Percentiles rank a stretch among this genome's conserved stretches.
Evolutionary conservation across 495 filamentous ascomycete species (phyloP).

Genomic region (Neurospora sp.): DNA sequence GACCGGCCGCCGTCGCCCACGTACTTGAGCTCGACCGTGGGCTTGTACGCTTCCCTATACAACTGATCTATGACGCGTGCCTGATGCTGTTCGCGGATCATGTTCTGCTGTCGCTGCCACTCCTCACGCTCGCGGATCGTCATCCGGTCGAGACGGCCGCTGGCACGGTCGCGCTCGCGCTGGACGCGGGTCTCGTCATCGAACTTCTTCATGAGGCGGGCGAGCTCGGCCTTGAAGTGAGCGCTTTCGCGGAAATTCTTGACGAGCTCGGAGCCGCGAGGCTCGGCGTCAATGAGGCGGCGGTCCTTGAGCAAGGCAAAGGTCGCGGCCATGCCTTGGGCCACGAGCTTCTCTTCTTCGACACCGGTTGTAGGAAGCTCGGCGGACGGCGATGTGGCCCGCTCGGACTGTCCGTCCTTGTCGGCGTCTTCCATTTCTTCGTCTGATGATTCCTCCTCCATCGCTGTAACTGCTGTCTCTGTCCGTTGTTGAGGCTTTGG

Average conservation of each 20-base stretch:
- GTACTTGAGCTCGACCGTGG: constrained; percentile 81
- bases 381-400: constrained; percentile 4
- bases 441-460: constrained; percentile 43
- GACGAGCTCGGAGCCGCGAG: constrained; percentile 52
- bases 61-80: constrained; percentile 59
- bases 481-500: constrained; percentile 30
- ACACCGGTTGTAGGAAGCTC: constrained; percentile 57
- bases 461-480: constrained; percentile 31
- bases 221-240: constrained; percentile 73
- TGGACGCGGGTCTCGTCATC: constrained; percentile 72
- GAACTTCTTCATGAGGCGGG: constrained; percentile 57
- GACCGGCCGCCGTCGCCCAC: constrained; percentile 74
- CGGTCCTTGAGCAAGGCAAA: constrained; percentile 74
- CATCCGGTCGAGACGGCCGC: constrained; percentile 76
- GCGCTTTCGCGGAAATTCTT: constrained; percentile 63
- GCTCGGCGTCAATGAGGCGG: constrained; percentile 55
- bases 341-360: constrained; percentile 72
- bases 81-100: constrained; percentile 70
- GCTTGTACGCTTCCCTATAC: constrained; percentile 80
- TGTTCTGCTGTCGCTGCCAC: constrained; percentile 76
- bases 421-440: constrained; percentile 48
- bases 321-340: constrained; percentile 68
- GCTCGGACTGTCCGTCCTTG: constrained; percentile 46
- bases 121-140: constrained; percentile 85
- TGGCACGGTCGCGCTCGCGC: constrained; percentile 76